Base-by-base conservation (phyloP, 352 stramenopile genomes). In the Hyaloperonospora arabidopsidis region DNA sequence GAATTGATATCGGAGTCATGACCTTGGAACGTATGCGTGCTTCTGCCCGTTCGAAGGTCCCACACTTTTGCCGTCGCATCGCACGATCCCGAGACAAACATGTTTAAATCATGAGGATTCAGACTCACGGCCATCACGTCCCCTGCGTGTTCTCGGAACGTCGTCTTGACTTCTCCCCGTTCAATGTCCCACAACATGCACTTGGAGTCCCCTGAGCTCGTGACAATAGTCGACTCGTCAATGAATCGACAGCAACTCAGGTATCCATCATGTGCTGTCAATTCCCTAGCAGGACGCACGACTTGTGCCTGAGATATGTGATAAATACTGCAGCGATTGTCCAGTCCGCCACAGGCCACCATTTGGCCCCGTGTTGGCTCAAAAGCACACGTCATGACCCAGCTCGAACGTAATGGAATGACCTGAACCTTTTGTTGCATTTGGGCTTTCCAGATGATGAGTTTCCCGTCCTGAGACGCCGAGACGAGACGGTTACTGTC, bases 281-380 rank as follows among this genome's bases (percentile, higher is more conserved):
- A 84, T 72, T 99, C 97, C 58, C 96, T 92, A 13, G 79, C 92
- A 8, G 94, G 87, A 48, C 89, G 80, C 73, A 97, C 90, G 49
- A 94, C 84, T 60, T 92, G 83, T 2, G 79, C 76, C 54, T 96
- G 79, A 36, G 77, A 89, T 8, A 98, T 72, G 63, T 98, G 93
- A 71, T 98, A 99, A 61, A 99, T 97, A n/a, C 95, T 98, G 76
- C 97, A 99, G 43, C 98, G 72, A 76, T 99, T 99, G 73, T 99
- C 96, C 6, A 99, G 78, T 11, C 97, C 97, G 41, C 97, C 97
- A 67, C 95, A 99, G 0, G 97, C 97, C 35, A 99, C 93, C 72
- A 98, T 90, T 63, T 97, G 96, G 54, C 95, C 89, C 58, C 97
- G 89, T 43, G 93, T 92, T 66, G 98, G 96, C 79, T 99, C 97